These are phyloP conservation scores for Trichoderma koningiopsis DNA, from an alignment of 2,329 filamentous ascomycete species.

Conservation along the genomic window DNA sequence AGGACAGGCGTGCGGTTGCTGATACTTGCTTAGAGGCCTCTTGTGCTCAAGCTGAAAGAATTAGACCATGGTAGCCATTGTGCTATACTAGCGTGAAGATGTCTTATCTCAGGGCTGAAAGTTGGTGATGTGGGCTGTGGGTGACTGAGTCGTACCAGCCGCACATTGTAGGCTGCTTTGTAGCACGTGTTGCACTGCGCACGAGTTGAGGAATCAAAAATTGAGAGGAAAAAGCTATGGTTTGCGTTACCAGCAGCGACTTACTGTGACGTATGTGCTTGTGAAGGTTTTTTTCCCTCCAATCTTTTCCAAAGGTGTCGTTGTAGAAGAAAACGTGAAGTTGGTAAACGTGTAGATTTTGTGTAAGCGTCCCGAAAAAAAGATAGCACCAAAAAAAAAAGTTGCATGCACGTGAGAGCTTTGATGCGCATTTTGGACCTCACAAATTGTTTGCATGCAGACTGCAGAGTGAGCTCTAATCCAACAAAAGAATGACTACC, in stretches of 20 bases:
- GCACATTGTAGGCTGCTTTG: not conserved
- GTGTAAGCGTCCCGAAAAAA: not conserved
- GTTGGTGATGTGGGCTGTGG: not conserved
- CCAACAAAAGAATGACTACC: slow-evolving; percentile 42
- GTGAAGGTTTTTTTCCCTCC: not conserved
- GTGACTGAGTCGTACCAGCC: not conserved
- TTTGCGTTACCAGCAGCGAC: not conserved
- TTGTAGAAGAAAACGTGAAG: not conserved
- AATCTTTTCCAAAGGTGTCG: not conserved
- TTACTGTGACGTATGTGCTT: not conserved
- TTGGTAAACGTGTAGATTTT: not conserved
- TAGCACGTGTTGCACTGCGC: not conserved
- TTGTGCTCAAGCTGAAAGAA: slow-evolving; percentile 7
- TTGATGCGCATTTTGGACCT: not conserved
- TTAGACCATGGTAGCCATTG: not conserved
- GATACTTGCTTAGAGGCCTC: not conserved
- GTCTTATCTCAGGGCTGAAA: not conserved
- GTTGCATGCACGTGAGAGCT: slow-evolving; percentile 28
- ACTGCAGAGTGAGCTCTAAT: not conserved
- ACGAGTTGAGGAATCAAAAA: not conserved
- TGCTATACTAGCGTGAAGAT: not conserved
- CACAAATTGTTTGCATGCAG: not conserved
- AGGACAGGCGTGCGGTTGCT: not conserved
- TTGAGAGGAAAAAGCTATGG: not conserved
- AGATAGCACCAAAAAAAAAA: not conserved